Evolutionary conservation across 2,329 filamentous ascomycete genomes (phyloP).

Genomic region (Fusarium mangiferae): DNA sequence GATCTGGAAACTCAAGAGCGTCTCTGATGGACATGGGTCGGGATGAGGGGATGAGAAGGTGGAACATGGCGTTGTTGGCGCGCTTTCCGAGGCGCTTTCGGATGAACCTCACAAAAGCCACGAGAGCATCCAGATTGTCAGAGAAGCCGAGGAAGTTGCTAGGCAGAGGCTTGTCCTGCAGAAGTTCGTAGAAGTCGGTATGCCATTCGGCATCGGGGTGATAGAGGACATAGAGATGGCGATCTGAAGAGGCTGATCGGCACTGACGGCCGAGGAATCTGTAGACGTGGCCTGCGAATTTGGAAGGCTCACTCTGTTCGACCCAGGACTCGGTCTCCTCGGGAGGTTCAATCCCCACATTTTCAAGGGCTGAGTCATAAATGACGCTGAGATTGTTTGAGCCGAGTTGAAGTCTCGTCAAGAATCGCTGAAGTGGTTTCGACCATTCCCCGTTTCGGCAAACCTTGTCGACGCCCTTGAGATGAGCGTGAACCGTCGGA

Average conservation of each 20-base stretch:
- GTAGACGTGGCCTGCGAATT: constrained; percentile 24
- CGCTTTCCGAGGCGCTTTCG: constrained; percentile 29
- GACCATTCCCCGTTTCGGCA: constrained; percentile 30
- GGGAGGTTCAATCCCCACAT: constrained; percentile 22
- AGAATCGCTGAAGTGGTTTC: constrained; percentile 23
- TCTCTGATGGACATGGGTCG: constrained; percentile 25
- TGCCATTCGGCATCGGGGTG: constrained; percentile 31
- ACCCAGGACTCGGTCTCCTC: constrained; percentile 24
- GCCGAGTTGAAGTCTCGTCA: constrained; percentile 25
- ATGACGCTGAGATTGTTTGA: constrained; percentile 16
- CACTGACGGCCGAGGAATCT: constrained; percentile 24
- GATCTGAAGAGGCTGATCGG: constrained; percentile 19
- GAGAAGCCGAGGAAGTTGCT: constrained; percentile 32
- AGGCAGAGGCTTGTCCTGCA: constrained; percentile 27
- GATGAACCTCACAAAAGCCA: constrained; percentile 22
- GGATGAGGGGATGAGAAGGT: constrained; percentile 28
- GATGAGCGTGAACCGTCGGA: constrained; percentile 20
- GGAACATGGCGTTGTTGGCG: constrained; percentile 27
- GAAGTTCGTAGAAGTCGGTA: constrained; percentile 20
- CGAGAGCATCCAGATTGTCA: constrained; percentile 30
- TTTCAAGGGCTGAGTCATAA: constrained; percentile 26
- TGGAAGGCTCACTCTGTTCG: constrained; percentile 19
- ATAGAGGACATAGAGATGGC: constrained; percentile 30
- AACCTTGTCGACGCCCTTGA: constrained; percentile 22
- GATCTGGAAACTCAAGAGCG: constrained; percentile 29